These are phyloP conservation scores for Carnegiea gigantea DNA, from an alignment of 179 eudicot species.

Conservation along the genomic window DNA sequence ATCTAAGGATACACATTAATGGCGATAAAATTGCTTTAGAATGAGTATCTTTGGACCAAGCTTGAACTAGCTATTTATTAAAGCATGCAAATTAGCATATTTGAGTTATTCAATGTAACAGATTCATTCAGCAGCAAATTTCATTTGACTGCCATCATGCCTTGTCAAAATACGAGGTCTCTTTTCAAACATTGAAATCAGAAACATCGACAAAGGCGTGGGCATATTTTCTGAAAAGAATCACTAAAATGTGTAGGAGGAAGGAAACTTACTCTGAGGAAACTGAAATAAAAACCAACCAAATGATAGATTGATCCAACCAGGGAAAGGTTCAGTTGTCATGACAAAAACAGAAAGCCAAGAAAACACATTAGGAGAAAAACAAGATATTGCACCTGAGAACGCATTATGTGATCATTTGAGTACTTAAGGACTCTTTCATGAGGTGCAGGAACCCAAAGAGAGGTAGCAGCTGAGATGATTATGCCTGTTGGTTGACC, in stretches of 20 bases:
- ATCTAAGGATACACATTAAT: neutral
- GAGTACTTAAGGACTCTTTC: conserved; percentile 34
- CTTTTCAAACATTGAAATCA: neutral
- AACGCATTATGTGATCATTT: conserved; percentile 29
- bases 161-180: neutral
- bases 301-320: neutral
- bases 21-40: neutral
- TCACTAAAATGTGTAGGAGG: neutral
- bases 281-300: neutral
- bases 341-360: neutral
- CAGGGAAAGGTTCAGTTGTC: neutral
- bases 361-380: neutral
- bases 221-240: neutral
- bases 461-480: conserved; percentile 33
- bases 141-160: neutral
- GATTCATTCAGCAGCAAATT: neutral
- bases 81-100: neutral
- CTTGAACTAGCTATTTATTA: neutral
- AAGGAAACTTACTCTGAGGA: neutral
- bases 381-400: conserved; percentile 31
- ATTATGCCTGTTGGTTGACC: conserved; percentile 34
- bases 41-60: neutral
- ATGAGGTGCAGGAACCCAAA: conserved; percentile 41
- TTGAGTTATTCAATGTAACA: neutral
- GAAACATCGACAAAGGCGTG: neutral